These are phyloP conservation scores for Alternaria sp. DNA, from an alignment of 2,329 filamentous ascomycete genomes.

Conservation along the genomic window DNA sequence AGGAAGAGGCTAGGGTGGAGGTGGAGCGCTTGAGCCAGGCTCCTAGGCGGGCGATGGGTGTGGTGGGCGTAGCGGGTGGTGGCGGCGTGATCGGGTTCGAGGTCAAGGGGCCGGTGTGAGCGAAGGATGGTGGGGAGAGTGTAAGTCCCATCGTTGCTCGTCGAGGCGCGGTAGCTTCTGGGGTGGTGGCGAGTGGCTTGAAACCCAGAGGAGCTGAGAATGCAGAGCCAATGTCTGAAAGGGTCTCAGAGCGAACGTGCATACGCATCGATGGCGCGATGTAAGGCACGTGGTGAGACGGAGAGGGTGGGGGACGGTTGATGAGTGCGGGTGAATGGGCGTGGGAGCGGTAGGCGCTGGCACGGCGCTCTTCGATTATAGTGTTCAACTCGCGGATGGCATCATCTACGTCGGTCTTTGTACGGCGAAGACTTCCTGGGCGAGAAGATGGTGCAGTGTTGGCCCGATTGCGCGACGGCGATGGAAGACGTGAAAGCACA, in stretches of 20 bases:
- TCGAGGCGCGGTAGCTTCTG: constrained; percentile 9
- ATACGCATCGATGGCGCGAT: constrained; percentile 55
- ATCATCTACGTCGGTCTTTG: constrained; percentile 50
- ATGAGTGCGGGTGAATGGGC: constrained; percentile 35
- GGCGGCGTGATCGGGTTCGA: constrained; percentile 47
- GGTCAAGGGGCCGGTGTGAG: constrained; percentile 35
- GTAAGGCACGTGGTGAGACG: constrained; percentile 53
- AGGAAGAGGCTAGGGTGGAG: constrained; percentile 28
- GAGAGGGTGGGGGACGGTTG: constrained; percentile 40
- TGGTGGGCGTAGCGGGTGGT: constrained; percentile 41
- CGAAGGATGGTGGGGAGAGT: constrained; percentile 29
- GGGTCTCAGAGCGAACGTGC: constrained; percentile 55
- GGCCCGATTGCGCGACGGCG: constrained; percentile 43
- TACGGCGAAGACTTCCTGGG: constrained; percentile 46
- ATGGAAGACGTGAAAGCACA: constrained; percentile 40
- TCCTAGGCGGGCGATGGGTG: constrained; percentile 40
- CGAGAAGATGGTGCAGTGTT: constrained; percentile 45
- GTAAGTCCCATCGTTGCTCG: constrained; percentile 31
- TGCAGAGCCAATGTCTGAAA: constrained; percentile 57
- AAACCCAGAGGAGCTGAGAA: constrained; percentile 50
- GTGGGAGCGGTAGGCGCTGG: constrained; percentile 43
- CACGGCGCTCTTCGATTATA: constrained; percentile 56
- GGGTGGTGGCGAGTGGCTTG: constrained; percentile 34
- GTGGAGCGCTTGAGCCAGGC: constrained; percentile 46
- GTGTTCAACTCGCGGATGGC: constrained; percentile 58